phyloP scores from a whole-genome alignment of 495 filamentous ascomycete genomes.

The Aspergillus conjunctus region DNA sequence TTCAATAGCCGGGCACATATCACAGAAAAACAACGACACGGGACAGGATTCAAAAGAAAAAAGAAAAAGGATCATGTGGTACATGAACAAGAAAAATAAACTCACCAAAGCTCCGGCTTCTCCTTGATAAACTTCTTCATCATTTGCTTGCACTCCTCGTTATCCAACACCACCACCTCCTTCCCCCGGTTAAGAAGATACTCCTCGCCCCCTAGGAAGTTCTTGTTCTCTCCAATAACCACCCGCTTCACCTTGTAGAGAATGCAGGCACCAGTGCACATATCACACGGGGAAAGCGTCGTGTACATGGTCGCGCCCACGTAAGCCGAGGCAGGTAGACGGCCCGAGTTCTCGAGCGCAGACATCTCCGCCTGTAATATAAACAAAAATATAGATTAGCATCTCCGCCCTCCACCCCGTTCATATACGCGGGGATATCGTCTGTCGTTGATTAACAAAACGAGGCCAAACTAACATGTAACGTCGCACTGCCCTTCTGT shows the following conservation, averaged over 20 bases:
- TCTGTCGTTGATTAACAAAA: conserved; percentile 3
- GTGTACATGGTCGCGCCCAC: conserved; percentile 82
- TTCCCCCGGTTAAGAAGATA: conserved; percentile 71
- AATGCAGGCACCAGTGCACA: conserved; percentile 84
- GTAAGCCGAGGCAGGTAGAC: conserved; percentile 71
- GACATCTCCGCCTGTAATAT: conserved; percentile 71
- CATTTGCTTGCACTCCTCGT: conserved; percentile 66
- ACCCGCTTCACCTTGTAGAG: conserved; percentile 79
- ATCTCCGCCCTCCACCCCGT: neutral
- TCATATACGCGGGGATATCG: neutral
- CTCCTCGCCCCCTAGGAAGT: conserved; percentile 75
- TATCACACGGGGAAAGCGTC: conserved; percentile 83
- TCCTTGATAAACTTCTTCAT: conserved; percentile 78
- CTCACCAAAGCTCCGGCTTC: conserved; percentile 76
- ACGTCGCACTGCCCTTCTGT: conserved; percentile 72
- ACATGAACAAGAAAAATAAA: conserved; percentile 10
- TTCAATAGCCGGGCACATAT: neutral
- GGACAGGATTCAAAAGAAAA: neutral
- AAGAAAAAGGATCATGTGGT: neutral
- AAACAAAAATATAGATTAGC: neutral
- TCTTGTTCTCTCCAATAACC: conserved; percentile 83
- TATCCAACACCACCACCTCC: conserved; percentile 73
- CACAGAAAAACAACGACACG: conserved; percentile 3
- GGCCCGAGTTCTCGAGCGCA: conserved; percentile 75
- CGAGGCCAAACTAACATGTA: conserved; percentile 60